A percentile compares a stretch with the other conserved stretches of the same genome.
Evolutionary conservation across 495 filamentous ascomycete species (phyloP).

Genomic region (Talaromyces thailandensis): DNA sequence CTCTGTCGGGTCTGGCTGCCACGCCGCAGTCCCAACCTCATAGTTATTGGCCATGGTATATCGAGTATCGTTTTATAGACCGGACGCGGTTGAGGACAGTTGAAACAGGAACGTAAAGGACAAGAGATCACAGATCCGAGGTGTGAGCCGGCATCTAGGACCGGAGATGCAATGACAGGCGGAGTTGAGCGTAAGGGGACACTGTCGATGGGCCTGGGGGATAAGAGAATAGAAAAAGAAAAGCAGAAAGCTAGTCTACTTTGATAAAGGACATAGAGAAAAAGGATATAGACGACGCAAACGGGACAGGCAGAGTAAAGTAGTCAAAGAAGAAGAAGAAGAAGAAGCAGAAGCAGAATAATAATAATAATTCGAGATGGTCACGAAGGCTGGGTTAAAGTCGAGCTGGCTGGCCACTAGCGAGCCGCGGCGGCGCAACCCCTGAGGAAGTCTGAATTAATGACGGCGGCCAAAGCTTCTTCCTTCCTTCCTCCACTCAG

Average conservation of each 20-base stretch:
- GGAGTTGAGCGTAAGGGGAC: neutral
- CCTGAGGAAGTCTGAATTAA: constrained; percentile 21
- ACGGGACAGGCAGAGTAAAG: neutral
- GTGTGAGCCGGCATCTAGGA: constrained; percentile 6
- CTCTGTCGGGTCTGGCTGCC: constrained; percentile 92
- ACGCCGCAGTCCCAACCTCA: constrained; percentile 94
- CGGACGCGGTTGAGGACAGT: constrained; percentile 2
- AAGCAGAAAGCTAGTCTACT: neutral
- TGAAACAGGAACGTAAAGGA: constrained; percentile 3
- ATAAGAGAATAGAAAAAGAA: neutral
- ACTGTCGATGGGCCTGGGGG: neutral
- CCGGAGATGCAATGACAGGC: neutral
- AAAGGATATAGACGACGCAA: neutral
- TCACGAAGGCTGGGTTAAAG: constrained; percentile 7
- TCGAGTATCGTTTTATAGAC: neutral
- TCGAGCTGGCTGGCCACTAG: constrained; percentile 17
- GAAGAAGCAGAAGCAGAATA: too few species aligned
- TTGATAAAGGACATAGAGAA: constrained; percentile 1
- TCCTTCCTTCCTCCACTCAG: neutral
- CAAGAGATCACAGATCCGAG: neutral
- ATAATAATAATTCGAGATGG: constrained; percentile 1
- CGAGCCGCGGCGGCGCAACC: constrained; percentile 28
- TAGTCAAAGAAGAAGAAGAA: neutral
- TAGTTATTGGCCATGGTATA: constrained; percentile 83
- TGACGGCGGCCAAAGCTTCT: constrained; percentile 2